Evolutionary conservation across 2,329 filamentous ascomycete species (phyloP).

Genomic region (Raffaelea albimanens): DNA sequence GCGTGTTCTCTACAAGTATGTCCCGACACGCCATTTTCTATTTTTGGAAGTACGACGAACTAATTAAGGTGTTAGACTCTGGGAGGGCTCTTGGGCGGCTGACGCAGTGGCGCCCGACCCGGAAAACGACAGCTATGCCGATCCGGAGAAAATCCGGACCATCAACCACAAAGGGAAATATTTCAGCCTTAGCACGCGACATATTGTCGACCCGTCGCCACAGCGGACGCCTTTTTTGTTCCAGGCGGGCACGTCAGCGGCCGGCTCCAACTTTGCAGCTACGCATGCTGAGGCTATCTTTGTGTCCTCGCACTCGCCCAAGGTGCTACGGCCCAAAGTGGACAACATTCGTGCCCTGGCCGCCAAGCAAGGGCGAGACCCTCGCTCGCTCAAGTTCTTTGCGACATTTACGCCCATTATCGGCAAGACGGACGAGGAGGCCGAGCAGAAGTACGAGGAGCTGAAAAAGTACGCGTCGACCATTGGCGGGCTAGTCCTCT

Average conservation of each 20-base stretch:
- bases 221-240: slow-evolving; percentile 13
- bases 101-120: slow-evolving; percentile 4
- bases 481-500: slow-evolving; percentile 12
- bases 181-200: not conserved
- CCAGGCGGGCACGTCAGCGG: slow-evolving; percentile 12
- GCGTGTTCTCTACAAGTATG: slow-evolving; percentile 12
- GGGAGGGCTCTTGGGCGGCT: slow-evolving; percentile 9
- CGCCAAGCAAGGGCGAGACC: slow-evolving; percentile 10
- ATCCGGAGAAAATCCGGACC: not conserved
- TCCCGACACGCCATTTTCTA: too few relatives aligned
- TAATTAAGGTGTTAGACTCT: not conserved
- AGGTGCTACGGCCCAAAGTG: slow-evolving; percentile 2
- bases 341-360: slow-evolving; percentile 9
- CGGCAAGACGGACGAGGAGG: slow-evolving; percentile 13
- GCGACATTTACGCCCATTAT: slow-evolving; percentile 11
- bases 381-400: slow-evolving; percentile 13
- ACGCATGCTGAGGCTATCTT: slow-evolving; percentile 12
- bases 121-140: not conserved
- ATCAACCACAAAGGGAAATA: not conserved
- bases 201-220: slow-evolving; percentile 5
- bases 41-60: too few relatives aligned
- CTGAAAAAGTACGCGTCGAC: slow-evolving; percentile 10
- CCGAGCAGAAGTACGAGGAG: slow-evolving; percentile 12
- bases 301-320: slow-evolving; percentile 1
- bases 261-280: slow-evolving; percentile 12